Conservation (phyloP, 257 asterid genomes). For the Dorcoceras hygrometricum region DNA sequence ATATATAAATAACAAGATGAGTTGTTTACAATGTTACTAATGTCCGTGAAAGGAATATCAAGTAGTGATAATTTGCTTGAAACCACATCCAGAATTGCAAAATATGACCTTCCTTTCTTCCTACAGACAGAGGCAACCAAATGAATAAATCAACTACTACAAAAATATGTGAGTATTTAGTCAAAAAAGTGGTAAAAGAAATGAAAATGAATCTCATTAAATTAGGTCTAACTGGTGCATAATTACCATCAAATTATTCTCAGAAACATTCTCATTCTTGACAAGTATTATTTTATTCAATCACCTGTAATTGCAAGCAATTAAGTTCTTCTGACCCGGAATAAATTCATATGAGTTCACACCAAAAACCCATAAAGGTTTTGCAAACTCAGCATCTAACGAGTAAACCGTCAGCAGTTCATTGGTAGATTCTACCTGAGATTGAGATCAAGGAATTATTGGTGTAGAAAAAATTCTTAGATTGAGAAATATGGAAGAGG, state of each 20-base stretch:
- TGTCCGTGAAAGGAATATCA: conserved; percentile 80
- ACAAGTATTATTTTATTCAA: conserved; percentile 17
- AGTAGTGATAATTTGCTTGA: conserved; percentile 49
- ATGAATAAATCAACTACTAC: conserved; percentile 10
- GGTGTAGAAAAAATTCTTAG: conserved; percentile 1
- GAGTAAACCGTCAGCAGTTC: conserved; percentile 71
- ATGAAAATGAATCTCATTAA: conserved; percentile 8
- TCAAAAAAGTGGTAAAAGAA: background rate
- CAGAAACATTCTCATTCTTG: conserved; percentile 5
- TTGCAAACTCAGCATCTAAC: conserved; percentile 77
- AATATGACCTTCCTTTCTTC: conserved; percentile 77
- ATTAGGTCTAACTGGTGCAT: conserved; percentile 13
- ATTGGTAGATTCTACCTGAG: conserved; percentile 75
- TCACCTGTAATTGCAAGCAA: conserved; percentile 94
- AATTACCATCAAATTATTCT: background rate
- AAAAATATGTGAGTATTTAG: background rate
- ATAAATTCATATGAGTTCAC: conserved; percentile 77
- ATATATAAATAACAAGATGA: conserved; percentile 6
- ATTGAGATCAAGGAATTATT: conserved; percentile 9
- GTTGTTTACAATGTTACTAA: conserved; percentile 60
- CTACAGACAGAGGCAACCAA: conserved; percentile 45
- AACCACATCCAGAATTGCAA: conserved; percentile 72
- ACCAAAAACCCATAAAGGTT: conserved; percentile 92
- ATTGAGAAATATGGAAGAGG: background rate
- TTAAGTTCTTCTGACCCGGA: conserved; percentile 40